These are phyloP conservation scores for Leishmania aethiopica DNA, from an alignment of 208 protist species.

Conservation along the genomic window DNA sequence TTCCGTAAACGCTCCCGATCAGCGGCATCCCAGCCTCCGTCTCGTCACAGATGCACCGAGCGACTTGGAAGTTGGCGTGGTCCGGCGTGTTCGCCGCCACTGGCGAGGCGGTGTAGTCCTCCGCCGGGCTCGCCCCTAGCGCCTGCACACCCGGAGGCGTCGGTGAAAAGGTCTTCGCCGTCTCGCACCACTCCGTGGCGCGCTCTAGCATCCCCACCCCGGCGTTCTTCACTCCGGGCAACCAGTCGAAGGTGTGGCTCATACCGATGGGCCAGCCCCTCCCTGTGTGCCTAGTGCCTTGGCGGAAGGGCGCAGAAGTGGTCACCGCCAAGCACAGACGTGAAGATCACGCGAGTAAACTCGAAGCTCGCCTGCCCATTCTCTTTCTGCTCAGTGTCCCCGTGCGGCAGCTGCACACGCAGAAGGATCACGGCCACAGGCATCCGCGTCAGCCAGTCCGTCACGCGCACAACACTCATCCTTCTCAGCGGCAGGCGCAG, in stretches of 20 bases:
- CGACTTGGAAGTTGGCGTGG: constrained; percentile 6
- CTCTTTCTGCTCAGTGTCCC: constrained; percentile 4
- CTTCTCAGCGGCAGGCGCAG: background rate
- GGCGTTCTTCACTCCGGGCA: background rate
- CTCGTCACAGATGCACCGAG: constrained; percentile 33
- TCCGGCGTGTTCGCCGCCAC: constrained; percentile 6
- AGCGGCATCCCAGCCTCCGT: constrained; percentile 13
- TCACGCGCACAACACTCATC: constrained; percentile 24
- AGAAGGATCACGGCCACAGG: constrained; percentile 14
- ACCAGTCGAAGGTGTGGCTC: constrained; percentile 10
- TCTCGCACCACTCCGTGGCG: constrained; percentile 31
- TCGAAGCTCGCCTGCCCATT: constrained; percentile 21
- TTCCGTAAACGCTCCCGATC: constrained; percentile 25
- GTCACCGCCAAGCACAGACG: constrained; percentile 1
- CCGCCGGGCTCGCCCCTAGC: background rate
- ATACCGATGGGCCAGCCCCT: constrained; percentile 42
- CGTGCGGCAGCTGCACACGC: constrained; percentile 13
- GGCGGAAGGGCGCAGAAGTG: constrained; percentile 39
- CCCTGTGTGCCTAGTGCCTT: constrained; percentile 25
- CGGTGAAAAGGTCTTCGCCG: constrained; percentile 5
- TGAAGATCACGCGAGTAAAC: constrained; percentile 29
- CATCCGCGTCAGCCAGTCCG: background rate
- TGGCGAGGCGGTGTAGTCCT: constrained; percentile 23
- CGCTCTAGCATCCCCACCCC: constrained; percentile 3
- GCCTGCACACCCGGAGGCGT: constrained; percentile 4